Evolutionary conservation across 2,329 filamentous ascomycete species (phyloP).

Genomic region (Ascochyta pisi): DNA sequence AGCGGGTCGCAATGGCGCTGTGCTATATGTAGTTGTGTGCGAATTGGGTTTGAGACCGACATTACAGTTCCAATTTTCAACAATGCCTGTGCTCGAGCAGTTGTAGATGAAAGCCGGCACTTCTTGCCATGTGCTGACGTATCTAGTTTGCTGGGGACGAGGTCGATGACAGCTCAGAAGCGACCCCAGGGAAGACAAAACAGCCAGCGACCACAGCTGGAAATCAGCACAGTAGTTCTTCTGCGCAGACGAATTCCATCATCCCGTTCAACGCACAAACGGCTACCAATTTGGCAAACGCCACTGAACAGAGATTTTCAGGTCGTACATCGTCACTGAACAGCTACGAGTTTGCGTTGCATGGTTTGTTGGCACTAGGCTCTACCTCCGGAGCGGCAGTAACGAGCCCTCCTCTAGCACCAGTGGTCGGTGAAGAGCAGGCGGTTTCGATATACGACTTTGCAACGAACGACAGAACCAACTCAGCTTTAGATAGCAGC

Average conservation of each 20-base stretch:
- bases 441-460: not conserved
- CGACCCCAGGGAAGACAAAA: not conserved
- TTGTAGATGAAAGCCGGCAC: too few species aligned
- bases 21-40: too few species aligned
- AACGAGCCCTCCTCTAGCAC: not conserved
- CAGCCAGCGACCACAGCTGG: not conserved
- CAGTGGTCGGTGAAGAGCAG: not conserved
- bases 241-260: not conserved
- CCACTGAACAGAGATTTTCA: not conserved
- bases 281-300: not conserved
- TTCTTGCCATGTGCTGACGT: not conserved
- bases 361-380: constrained; percentile 30
- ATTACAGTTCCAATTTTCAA: too few species aligned
- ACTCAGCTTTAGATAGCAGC: not conserved
- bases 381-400: not conserved
- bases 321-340: constrained; percentile 20
- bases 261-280: not conserved
- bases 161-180: not conserved
- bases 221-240: not conserved
- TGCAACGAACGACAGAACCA: not conserved
- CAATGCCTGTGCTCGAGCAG: too few species aligned
- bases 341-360: constrained; percentile 30
- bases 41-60: too few species aligned
- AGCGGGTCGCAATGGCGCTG: too few species aligned
- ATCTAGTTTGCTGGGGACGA: constrained; percentile 1